Evolutionary conservation across 1,284 basidiomycete genomes (phyloP), one percentile per base, ranked within the genome.

Genomic region (Leucoagaricus sp.): DNA sequence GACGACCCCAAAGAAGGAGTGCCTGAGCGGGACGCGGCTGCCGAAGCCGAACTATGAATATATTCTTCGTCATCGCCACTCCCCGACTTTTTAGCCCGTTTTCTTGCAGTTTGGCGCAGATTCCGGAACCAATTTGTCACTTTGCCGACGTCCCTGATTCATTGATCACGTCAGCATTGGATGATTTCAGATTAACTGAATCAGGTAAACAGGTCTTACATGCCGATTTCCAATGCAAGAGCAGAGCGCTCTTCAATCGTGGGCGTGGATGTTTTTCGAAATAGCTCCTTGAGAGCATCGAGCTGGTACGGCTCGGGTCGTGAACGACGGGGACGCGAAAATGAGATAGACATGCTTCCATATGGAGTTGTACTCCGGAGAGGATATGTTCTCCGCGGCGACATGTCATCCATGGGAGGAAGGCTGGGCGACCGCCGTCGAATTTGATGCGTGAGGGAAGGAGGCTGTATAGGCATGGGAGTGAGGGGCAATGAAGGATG

Each of bases 101-200:
- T 88, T 54, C 88, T 77, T 31, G 86, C 79, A 8, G 86, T 89
- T 72, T 90, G 88, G 42, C 87, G 80, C 58, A 89, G 75, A 68
- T 91, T 91, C 40, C 89, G 78, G 77, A 91, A 91, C 89, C 89
- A 91, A 69, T 91, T 91, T n/a, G 88, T 90, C 49, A 91, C 88
- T 72, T 89, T 90, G 64, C 84, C 84, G 57, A 90, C 71, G 69
- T 91, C 87, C 88, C 87, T 89, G 64, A 41, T 51, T 57, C 13
- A 19, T 47, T 59, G 57, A 55, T 49, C 57, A 64, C 50, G 62
- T 57, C 28, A 60, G 57, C 53, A 63, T 31, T 10, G 25, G n/a
- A 38, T 50, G 60, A 58, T 59, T 41, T 38, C 13, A 40, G 48
- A 42, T 58, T 47, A 55, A 58, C 51, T 38, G 56, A 57, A 55